A percentile compares a stretch with the other conserved stretches of the same genome.
These are phyloP conservation scores for Caloboletus firmus DNA, from an alignment of 1,284 basidiomycete species.

Conservation along the genomic window DNA sequence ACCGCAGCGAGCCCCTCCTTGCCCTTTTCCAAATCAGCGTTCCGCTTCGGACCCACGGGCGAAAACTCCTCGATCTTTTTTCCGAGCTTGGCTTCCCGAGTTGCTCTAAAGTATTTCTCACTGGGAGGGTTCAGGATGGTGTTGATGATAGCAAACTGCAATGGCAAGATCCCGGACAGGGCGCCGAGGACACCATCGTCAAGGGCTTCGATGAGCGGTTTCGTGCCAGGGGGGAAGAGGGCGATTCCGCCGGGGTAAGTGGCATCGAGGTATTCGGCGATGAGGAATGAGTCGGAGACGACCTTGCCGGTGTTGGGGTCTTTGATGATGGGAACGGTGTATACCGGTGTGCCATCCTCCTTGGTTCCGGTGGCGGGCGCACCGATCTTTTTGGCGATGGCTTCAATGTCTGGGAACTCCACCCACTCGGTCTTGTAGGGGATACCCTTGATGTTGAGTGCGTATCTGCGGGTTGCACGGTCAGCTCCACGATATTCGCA, in stretches of 20 bases:
- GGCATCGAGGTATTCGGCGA: constrained; percentile 41
- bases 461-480: constrained; percentile 27
- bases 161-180: constrained; percentile 12
- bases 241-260: constrained; percentile 32
- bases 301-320: constrained; percentile 32
- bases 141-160: constrained; percentile 19
- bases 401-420: constrained; percentile 39
- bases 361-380: constrained; percentile 30
- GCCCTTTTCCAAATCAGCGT: constrained; percentile 26
- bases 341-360: constrained; percentile 31
- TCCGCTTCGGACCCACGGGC: constrained; percentile 29
- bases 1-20: constrained; percentile 27
- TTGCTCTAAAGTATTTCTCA: constrained; percentile 34
- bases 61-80: constrained; percentile 37
- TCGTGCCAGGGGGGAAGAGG: constrained; percentile 31
- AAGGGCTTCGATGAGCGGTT: constrained; percentile 27
- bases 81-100: constrained; percentile 31
- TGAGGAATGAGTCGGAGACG: constrained; percentile 38
- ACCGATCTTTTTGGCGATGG: constrained; percentile 32
- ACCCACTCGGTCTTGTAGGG: constrained; percentile 42
- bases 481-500: neutral
- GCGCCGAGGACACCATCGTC: constrained; percentile 18
- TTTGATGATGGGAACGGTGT: constrained; percentile 42
- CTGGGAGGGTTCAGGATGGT: constrained; percentile 32
- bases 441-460: constrained; percentile 41